Base-by-base conservation (phyloP, 441 rosid species). In the Erodium texanum region DNA sequence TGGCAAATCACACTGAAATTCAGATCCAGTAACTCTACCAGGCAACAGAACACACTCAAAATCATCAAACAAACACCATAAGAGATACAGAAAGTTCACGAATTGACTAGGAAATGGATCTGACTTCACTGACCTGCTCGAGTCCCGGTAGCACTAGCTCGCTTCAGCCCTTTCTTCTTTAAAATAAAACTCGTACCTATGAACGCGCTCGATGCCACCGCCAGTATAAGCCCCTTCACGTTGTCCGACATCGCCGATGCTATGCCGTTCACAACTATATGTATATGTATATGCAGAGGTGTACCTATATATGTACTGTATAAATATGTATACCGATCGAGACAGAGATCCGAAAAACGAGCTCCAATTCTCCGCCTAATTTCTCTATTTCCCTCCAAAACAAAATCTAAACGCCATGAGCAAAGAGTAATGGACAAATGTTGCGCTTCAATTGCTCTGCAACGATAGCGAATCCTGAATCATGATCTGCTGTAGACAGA, bases 161-260 rank as follows among this genome's bases (percentile, higher is more conserved):
- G 88, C 73, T 84, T 85, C 66, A 87, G 86, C 19, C 92, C 89
- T 81, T 85, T 84, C 87, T 87, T 87, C 88, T 85, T 87, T 80
- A 87, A 69, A 65, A 85, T 87, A 81, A 87, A 85, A 76, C 92
- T 87, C 14, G 87, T 76, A 14, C 92, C 92, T 0, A 85, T 80
- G 74, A 87, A 87, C 2, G 78, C 78, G 61, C 89, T 85, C 3
- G 87, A 87, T 52, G 87, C 85, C 65, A 85, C 83, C 2, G 96
- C 98, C 63, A 92, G 75, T 23, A 88, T 69, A 76, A 90, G 67
- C 10, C 98, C 98, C 66, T 68, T 92, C 15, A 83, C 76, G 79
- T 90, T 92, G 29, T 88, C 97, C 65, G 93, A 81, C 48, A 76
- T 11, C 58, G 29, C 29, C 29, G 29, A 27, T 27, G 29, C 2